Conservation (phyloP, 2,329 filamentous ascomycete genomes). For the Aspergillus calidoustus region DNA sequence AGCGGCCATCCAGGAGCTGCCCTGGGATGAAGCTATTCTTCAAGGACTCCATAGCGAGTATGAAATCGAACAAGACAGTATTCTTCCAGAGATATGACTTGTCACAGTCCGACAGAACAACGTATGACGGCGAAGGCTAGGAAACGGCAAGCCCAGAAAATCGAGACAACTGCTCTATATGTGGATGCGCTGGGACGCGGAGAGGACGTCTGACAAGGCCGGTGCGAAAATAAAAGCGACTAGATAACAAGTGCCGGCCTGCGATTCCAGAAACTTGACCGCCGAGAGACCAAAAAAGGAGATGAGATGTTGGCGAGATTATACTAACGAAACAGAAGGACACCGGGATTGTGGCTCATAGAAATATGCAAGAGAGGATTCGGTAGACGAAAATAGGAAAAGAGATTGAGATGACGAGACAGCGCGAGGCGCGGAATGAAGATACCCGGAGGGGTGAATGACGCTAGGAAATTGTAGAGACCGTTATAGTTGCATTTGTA, state of each 20-base stretch:
- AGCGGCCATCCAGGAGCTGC: constrained; percentile 67
- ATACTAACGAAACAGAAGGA: constrained; percentile 25
- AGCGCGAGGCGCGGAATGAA: constrained; percentile 33
- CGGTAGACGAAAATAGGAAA: constrained; percentile 30
- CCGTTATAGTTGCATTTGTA: constrained; percentile 48
- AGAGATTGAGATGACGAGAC: constrained; percentile 27
- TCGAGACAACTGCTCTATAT: constrained; percentile 23
- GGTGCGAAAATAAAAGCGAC: constrained; percentile 24
- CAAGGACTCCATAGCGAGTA: constrained; percentile 39
- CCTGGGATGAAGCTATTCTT: constrained; percentile 43
- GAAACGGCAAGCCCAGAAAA: constrained; percentile 17
- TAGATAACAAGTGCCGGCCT: constrained; percentile 31
- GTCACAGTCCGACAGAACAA: constrained; percentile 12
- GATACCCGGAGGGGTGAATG: constrained; percentile 32
- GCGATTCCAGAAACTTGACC: constrained; percentile 28
- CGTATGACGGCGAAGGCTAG: constrained; percentile 13
- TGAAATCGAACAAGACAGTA: constrained; percentile 25
- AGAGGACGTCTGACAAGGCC: constrained; percentile 19
- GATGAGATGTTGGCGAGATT: constrained; percentile 27
- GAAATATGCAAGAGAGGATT: constrained; percentile 30
- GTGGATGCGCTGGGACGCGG: constrained; percentile 11
- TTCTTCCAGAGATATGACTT: constrained; percentile 20
- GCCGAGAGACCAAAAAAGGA: constrained; percentile 28
- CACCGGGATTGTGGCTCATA: constrained; percentile 32
- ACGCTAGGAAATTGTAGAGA: constrained; percentile 43